Conservation (phyloP, 441 rosid genomes). For the Adansonia madagascariensis region DNA sequence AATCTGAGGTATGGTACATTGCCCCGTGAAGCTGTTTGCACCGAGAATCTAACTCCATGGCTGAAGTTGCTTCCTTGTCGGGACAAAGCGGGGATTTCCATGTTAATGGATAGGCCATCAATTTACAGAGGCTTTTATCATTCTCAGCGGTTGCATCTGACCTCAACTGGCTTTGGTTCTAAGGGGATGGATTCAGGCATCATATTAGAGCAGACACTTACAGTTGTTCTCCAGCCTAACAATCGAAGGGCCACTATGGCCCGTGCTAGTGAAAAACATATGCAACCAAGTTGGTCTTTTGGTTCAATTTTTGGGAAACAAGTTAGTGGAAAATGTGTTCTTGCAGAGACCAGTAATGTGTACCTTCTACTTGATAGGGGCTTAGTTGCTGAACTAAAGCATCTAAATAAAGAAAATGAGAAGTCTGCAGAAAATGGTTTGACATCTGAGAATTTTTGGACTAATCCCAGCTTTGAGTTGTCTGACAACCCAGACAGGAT, state of each 20-base stretch:
- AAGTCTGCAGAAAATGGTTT: slow-evolving; percentile 27
- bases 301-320: slow-evolving; percentile 82
- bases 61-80: slow-evolving; percentile 96
- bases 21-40: slow-evolving; percentile 99
- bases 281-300: slow-evolving; percentile 85
- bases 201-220: slow-evolving; percentile 77
- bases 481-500: slow-evolving; percentile 70
- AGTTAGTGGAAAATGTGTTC: slow-evolving; percentile 64
- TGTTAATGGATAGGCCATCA: slow-evolving; percentile 85
- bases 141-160: slow-evolving; percentile 80
- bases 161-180: slow-evolving; percentile 38
- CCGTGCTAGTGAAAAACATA: slow-evolving; percentile 35
- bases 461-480: slow-evolving; percentile 52
- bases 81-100: slow-evolving; percentile 86
- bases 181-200: slow-evolving; percentile 52
- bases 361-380: slow-evolving; percentile 72
- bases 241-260: slow-evolving; percentile 30
- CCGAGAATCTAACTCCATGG: slow-evolving; percentile 99
- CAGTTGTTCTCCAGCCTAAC: slow-evolving; percentile 77
- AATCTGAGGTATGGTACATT: slow-evolving; percentile 80
- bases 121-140: slow-evolving; percentile 89
- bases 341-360: slow-evolving; percentile 72
- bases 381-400: slow-evolving; percentile 46
- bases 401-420: slow-evolving; percentile 38
- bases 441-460: slow-evolving; percentile 37